These are phyloP conservation scores for Musa schizocarpa DNA, from an alignment of 176 grass and related monocot species.

Conservation along the genomic window DNA sequence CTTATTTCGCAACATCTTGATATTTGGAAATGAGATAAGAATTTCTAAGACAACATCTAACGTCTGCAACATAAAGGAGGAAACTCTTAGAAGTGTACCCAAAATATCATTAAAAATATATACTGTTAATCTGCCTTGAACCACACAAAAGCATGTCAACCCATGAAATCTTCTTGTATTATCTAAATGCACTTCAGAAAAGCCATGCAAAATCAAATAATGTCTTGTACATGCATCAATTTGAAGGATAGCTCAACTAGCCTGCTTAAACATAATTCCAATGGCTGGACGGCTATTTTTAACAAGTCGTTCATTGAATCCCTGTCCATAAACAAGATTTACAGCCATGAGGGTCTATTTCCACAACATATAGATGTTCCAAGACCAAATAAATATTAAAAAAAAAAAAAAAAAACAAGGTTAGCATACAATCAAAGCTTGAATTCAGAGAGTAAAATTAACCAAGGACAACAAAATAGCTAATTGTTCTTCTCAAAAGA, in stretches of 20 bases:
- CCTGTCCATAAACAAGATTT: slow-evolving; percentile 39
- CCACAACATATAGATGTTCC: neutral
- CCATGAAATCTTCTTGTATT: slow-evolving; percentile 11
- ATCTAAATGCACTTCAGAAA: slow-evolving; percentile 5
- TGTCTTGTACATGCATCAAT: too few species aligned
- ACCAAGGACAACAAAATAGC: neutral
- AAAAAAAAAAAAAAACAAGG: neutral
- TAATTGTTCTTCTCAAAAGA: neutral
- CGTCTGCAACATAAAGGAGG: slow-evolving; percentile 38
- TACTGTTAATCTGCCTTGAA: neutral
- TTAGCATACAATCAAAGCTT: neutral
- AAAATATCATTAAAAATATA: neutral
- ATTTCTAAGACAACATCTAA: slow-evolving; percentile 79
- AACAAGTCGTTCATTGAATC: slow-evolving; percentile 84
- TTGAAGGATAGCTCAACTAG: slow-evolving; percentile 23
- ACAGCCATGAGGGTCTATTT: slow-evolving; percentile 2
- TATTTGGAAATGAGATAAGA: slow-evolving; percentile 61
- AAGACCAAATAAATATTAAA: neutral
- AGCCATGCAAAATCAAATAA: neutral
- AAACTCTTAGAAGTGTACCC: slow-evolving; percentile 4
- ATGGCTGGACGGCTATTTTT: slow-evolving; percentile 66
- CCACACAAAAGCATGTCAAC: neutral
- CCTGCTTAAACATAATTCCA: slow-evolving; percentile 88
- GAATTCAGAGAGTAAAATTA: neutral
- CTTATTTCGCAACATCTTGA: slow-evolving; percentile 68